Percentiles rank a stretch among this genome's conserved stretches.
Evolutionary conservation across 2,329 filamentous ascomycete genomes (phyloP).

Genomic region (Fusarium sacchari): DNA sequence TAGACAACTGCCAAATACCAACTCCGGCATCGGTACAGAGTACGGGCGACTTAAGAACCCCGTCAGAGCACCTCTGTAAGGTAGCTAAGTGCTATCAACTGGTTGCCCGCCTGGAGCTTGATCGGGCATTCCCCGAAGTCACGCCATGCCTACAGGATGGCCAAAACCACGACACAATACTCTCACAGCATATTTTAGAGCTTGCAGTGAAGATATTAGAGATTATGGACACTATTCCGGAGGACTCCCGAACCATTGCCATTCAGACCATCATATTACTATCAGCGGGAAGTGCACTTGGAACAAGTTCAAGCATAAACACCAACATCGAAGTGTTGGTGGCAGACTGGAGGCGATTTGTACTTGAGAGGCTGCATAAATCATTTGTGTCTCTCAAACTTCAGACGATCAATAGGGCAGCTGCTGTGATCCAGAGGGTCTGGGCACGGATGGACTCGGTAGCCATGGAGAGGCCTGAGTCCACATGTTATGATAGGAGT

Average conservation of each 20-base stretch:
- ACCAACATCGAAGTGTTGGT: background rate
- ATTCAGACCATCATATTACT: constrained; percentile 2
- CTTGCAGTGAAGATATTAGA: background rate
- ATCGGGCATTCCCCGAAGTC: background rate
- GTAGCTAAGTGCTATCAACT: background rate
- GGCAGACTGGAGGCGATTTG: background rate
- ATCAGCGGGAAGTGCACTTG: background rate
- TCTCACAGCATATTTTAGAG: background rate
- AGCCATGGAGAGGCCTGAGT: background rate
- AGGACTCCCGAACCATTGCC: background rate
- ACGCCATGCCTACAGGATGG: no score
- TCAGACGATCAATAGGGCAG: background rate
- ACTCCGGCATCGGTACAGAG: background rate
- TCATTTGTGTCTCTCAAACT: background rate
- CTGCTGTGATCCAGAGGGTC: background rate
- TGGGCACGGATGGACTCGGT: background rate
- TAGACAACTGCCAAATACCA: background rate
- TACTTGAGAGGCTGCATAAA: background rate
- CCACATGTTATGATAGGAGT: background rate
- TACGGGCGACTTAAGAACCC: background rate
- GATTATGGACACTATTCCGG: background rate
- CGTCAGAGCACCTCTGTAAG: background rate
- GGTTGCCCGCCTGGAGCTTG: background rate
- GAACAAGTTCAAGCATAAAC: background rate
- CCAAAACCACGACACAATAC: no score